Evolutionary conservation across 2,329 filamentous ascomycete species (phyloP), one percentile per base, ranked within the genome.

Genomic region (Huntiella omanensis): DNA sequence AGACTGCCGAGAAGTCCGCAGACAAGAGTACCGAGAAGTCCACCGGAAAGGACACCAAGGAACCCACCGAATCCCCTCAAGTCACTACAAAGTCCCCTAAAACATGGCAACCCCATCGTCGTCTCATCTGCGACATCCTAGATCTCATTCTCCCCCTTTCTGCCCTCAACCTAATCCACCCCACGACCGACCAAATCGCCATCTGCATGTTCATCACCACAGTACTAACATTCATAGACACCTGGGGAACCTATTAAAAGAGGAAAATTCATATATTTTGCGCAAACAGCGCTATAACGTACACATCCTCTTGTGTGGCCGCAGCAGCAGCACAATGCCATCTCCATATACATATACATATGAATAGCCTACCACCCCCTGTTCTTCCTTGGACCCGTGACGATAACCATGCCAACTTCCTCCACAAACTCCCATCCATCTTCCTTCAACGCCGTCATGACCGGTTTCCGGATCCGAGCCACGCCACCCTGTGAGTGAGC

Each of bases 381-480:
- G 11, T 22, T 17, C 32, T 13, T 35, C 10, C n/a, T 19, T 12
- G 12, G 32, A 12, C 42, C 49, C 32, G 43, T 75, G 12, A 95
- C 73, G 43, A 77, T 63, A 55, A 88, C 71, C 34, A 73, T 71
- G 0, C 86, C 87, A 22, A 74, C 77, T 38, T 76, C 70, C 39
- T 81, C 69, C 57, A 85, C 74, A 33, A 91, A 66, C 57, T 74
- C 85, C 88, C 88, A 96, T 0, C 86, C 86, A 50, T 88, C 83
- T 39, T 73, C 70, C 35, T 77, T 69, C 37, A 96, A 64, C 56
- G 77, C 78, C 55, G 75, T 78, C 40, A 72, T 77, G n/a, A 96
- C 86, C 12, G 82, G 81, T 48, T 80, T 80, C 4, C 86, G 80
- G 49, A 96, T 60, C 53, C 75, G 77, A 1, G 81, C 83, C 47